Conservation (phyloP, 495 filamentous ascomycete genomes). For the Penicillium chermesinum region DNA sequence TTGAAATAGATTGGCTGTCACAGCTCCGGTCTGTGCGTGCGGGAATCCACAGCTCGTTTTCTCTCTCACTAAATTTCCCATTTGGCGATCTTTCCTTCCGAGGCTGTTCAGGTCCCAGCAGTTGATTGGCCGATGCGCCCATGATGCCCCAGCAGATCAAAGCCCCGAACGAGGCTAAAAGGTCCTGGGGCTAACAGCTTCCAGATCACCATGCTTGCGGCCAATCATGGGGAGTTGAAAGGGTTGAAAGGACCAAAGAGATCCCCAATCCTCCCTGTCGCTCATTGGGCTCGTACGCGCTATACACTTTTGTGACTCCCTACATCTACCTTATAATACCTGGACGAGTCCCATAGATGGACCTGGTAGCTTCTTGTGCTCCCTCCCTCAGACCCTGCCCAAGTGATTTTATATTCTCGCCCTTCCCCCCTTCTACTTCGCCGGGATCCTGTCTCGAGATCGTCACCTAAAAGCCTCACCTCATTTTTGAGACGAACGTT, state of each 20-base stretch:
- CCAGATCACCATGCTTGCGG: background rate
- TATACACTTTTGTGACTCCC: too few species aligned
- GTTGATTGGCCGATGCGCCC: too few species aligned
- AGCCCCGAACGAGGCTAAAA: background rate
- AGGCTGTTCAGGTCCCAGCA: background rate
- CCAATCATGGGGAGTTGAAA: too few species aligned
- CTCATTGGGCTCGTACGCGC: too few species aligned
- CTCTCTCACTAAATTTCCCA: background rate
- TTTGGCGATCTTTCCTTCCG: background rate
- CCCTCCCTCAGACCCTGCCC: too few species aligned
- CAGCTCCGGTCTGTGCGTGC: constrained; percentile 16
- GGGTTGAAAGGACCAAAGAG: too few species aligned
- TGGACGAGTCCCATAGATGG: too few species aligned
- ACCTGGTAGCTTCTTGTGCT: too few species aligned
- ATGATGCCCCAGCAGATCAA: background rate
- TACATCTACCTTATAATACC: too few species aligned
- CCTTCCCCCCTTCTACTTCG: background rate
- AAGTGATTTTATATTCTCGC: background rate
- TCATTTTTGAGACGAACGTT: background rate
- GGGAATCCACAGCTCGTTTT: background rate
- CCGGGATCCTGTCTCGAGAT: background rate
- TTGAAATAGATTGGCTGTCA: constrained; percentile 20
- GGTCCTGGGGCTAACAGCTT: background rate
- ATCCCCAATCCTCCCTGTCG: too few species aligned
- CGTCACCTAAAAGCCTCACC: background rate